Conservation (phyloP, 2,329 filamentous ascomycete genomes). For the Colletotrichum sublineola region DNA sequence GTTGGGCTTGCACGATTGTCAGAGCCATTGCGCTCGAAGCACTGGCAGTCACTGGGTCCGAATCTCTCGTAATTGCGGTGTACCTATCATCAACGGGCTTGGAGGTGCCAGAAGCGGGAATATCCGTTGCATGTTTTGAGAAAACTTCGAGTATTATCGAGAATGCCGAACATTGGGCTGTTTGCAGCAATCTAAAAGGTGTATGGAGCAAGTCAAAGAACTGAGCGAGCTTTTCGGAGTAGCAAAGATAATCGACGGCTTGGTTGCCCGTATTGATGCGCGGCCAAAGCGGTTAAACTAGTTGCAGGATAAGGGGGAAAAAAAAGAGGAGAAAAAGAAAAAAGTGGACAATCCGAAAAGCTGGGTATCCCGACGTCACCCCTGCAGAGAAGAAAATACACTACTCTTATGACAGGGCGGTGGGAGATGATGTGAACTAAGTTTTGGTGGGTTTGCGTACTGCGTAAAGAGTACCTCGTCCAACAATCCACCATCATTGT, state of each 20-base stretch:
- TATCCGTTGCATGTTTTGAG: neutral
- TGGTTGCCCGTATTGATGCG: neutral
- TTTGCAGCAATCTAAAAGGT: neutral
- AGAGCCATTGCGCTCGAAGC: neutral
- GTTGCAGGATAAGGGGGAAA: constrained; percentile 1
- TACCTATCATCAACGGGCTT: neutral
- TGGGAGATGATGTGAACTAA: neutral
- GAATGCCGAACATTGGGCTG: neutral
- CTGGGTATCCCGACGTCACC: constrained; percentile 35
- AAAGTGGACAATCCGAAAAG: constrained; percentile 16
- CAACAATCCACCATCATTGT: neutral
- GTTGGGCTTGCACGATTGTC: neutral
- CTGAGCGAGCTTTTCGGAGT: neutral
- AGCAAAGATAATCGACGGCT: too few relatives aligned
- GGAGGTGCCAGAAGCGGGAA: neutral
- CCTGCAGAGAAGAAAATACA: constrained; percentile 16
- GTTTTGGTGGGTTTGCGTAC: neutral
- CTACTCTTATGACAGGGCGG: constrained; percentile 4
- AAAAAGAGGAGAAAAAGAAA: too few relatives aligned
- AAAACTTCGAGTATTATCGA: neutral
- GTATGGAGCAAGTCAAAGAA: neutral
- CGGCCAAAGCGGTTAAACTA: constrained; percentile 15
- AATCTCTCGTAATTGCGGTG: too few relatives aligned
- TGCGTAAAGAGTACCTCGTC: neutral
- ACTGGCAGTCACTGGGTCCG: neutral